Evolutionary conservation across 192 early-diverging fungal genomes (phyloP).

Genomic region (Thoreauomyces humboldtii): DNA sequence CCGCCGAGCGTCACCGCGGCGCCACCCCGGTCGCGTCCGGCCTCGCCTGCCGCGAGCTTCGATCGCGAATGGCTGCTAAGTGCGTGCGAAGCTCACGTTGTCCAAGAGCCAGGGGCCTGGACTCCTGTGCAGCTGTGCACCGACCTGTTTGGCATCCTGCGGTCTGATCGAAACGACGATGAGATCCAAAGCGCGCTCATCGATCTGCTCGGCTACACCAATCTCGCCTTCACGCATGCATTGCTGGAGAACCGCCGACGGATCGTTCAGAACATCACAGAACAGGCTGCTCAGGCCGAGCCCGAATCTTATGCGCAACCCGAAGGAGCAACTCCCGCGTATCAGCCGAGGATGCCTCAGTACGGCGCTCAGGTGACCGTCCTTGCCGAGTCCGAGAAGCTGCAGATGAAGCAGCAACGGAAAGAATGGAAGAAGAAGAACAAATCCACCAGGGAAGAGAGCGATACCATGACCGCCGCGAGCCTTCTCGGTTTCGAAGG

Average conservation of each 20-base stretch:
- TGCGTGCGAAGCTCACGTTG: constrained; percentile 55
- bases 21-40: neutral
- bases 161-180: constrained; percentile 54
- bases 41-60: neutral
- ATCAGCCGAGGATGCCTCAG: constrained; percentile 21
- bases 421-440: constrained; percentile 67
- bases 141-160: constrained; percentile 67
- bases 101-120: constrained; percentile 35
- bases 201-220: constrained; percentile 72
- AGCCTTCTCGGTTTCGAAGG: constrained; percentile 67
- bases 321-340: constrained; percentile 24
- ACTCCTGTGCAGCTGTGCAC: constrained; percentile 59
- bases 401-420: constrained; percentile 53
- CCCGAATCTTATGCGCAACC: neutral
- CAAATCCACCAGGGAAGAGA: constrained; percentile 36
- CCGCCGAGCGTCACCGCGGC: neutral
- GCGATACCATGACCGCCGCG: constrained; percentile 51
- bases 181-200: constrained; percentile 66
- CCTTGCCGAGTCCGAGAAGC: constrained; percentile 59
- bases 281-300: constrained; percentile 2
- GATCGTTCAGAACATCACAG: constrained; percentile 64
- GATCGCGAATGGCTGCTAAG: constrained; percentile 12
- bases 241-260: constrained; percentile 55
- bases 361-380: constrained; percentile 68
- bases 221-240: constrained; percentile 64